Evolutionary conservation across 2,329 filamentous ascomycete genomes (phyloP).

Genomic region (Claviceps quebecensis): DNA sequence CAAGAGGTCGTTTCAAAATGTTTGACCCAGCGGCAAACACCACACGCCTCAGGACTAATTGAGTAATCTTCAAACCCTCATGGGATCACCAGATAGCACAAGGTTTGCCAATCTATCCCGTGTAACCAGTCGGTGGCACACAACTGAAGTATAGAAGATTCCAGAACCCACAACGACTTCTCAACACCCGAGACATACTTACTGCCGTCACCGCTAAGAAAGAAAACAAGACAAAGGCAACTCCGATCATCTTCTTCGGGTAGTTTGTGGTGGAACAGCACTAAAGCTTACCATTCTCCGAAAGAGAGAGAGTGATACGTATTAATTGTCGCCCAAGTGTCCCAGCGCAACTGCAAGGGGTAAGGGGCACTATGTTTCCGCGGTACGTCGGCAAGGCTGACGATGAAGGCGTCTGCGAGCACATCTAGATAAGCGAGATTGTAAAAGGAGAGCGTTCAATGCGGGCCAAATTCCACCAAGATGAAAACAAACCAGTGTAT

Average conservation of each 20-base stretch:
- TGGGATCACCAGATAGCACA: not conserved
- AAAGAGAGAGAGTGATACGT: not conserved
- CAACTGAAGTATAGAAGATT: slow-evolving; percentile 1
- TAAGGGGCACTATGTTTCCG: not conserved
- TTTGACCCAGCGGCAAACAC: not conserved
- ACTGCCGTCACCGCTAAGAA: not conserved
- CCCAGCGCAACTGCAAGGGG: not conserved
- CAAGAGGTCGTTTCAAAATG: not conserved
- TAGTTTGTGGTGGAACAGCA: not conserved
- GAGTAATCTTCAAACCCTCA: not conserved
- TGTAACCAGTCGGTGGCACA: slow-evolving; percentile 1
- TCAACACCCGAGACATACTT: slow-evolving; percentile 1
- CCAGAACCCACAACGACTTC: slow-evolving; percentile 1
- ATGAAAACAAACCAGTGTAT: not conserved
- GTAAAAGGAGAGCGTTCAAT: not conserved
- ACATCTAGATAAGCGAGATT: not conserved
- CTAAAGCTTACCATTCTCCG: not conserved
- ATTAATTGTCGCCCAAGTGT: not conserved
- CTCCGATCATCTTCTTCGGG: not conserved
- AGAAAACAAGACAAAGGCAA: not conserved
- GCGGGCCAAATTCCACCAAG: too few relatives aligned
- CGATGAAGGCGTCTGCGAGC: too few relatives aligned
- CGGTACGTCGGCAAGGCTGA: too few relatives aligned
- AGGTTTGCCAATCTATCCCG: not conserved
- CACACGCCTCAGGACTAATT: not conserved